Base-by-base conservation (phyloP, 805 yeast genomes). In the Yarrowia porcina region DNA sequence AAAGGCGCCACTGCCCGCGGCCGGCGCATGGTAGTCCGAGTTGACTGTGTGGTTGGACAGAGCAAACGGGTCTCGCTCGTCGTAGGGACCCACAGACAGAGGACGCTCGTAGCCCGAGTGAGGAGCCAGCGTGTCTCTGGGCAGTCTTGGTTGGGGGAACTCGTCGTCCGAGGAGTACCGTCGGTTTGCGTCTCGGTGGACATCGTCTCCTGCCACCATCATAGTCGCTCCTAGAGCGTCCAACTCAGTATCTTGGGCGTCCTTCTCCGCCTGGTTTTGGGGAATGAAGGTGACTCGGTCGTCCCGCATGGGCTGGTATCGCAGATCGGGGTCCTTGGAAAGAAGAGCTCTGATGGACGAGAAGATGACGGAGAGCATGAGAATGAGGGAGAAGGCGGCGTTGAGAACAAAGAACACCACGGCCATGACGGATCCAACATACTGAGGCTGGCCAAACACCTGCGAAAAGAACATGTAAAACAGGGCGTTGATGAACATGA, bases 231-330 rank as follows among this genome's bases (percentile, higher is more conserved):
- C 92, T 61, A 88, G 79, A 1, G 89, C 93, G 71, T 84, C 84
- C 66, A 88, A 79, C 74, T 88, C 93, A 65, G 85, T 77, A 65
- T 80, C 86, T 15, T 33, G 45, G 13, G 54, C 64, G 20, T 39
- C 47, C 67, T 66, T 65, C 60, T 72, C 67, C 32, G 66, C 66
- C 64, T 68, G 66, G 33, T 64, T 64, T 18, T 65, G 73, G 64
- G 67, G 72, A 71, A 94, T 89, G 74, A 94, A 94, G n/a, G 97
- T 89, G 59, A 89, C 94, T 73, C 99, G 84, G 72, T 94, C 99
- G 74, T 94, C 99, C 69, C 88, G 88, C 88, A 93, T 88, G 66
- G 97, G 98, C 77, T 90, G 93, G 77, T 94, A 94, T 69, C 96
- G 83, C 10, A 93, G 84, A 75, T 94, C 99, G 61, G 99, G 98